These are phyloP conservation scores for Boeremia lycopersici DNA, from an alignment of 2,329 filamentous ascomycete species.

Conservation along the genomic window DNA sequence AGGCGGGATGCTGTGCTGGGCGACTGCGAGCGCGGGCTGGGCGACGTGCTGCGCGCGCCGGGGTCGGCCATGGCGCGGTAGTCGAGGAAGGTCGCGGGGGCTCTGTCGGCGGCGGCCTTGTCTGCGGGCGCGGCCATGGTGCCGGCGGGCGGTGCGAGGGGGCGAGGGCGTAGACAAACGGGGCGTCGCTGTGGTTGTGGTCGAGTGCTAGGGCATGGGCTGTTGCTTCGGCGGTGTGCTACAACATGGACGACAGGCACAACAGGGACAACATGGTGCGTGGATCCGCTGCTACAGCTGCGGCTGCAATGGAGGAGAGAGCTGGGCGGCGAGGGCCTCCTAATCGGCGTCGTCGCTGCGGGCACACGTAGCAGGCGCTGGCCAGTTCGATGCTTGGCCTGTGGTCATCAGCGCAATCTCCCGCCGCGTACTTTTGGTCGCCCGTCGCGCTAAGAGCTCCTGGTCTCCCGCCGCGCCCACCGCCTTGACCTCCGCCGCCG, in stretches of 20 bases:
- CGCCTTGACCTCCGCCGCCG: slow-evolving; percentile 10
- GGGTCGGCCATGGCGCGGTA: slow-evolving; percentile 34
- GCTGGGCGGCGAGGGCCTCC: neutral
- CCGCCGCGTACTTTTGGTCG: slow-evolving; percentile 15
- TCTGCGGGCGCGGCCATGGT: slow-evolving; percentile 8
- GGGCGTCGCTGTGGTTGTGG: neutral
- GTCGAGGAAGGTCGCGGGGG: slow-evolving; percentile 1
- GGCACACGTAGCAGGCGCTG: slow-evolving; percentile 17
- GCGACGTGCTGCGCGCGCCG: slow-evolving; percentile 36
- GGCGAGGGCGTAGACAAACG: no score
- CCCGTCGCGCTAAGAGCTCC: slow-evolving; percentile 8
- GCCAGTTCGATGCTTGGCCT: slow-evolving; percentile 14
- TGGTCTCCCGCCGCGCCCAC: slow-evolving; percentile 26
- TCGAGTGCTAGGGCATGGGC: slow-evolving; percentile 6
- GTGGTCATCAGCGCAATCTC: slow-evolving; percentile 20
- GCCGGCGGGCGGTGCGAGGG: neutral
- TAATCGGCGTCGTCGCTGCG: slow-evolving; percentile 6
- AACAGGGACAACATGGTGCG: no score
- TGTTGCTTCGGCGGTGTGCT: neutral
- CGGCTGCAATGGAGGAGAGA: neutral
- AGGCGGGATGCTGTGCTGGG: slow-evolving; percentile 15
- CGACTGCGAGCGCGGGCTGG: slow-evolving; percentile 26
- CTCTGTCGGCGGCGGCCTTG: neutral
- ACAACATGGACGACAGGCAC: no score
- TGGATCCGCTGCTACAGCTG: no score